phyloP scores from a whole-genome alignment of 2,329 filamentous ascomycete genomes.

The Penicillium sp. region DNA sequence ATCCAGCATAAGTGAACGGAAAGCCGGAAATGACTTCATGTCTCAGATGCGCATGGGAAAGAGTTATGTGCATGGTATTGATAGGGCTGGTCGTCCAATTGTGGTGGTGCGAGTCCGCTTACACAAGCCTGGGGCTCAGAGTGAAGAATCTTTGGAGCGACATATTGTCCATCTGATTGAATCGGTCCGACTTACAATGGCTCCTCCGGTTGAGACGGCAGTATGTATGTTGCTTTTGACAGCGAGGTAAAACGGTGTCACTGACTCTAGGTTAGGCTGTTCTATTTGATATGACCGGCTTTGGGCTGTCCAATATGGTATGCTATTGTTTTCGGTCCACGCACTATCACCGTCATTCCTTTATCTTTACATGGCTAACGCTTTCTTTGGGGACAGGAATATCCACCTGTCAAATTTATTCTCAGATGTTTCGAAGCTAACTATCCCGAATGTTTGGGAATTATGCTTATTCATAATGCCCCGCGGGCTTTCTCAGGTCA shows the following conservation, averaged over 20 bases:
- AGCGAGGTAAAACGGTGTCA: not conserved
- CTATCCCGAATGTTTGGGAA: conserved; percentile 86
- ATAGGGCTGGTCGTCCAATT: conserved; percentile 79
- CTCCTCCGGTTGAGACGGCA: conserved; percentile 80
- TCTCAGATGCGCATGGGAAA: conserved; percentile 84
- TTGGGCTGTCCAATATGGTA: conserved; percentile 91
- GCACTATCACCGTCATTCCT: not conserved
- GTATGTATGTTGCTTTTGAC: conserved; percentile 53
- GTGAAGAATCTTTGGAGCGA: conserved; percentile 74
- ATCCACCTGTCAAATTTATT: conserved; percentile 94
- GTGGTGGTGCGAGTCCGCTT: conserved; percentile 78
- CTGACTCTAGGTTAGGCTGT: conserved; percentile 61
- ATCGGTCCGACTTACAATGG: conserved; percentile 77
- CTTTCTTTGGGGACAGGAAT: conserved; percentile 60
- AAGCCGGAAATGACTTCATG: conserved; percentile 72
- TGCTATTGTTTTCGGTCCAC: conserved; percentile 21
- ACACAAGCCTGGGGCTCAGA: conserved; percentile 82
- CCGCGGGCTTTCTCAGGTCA: conserved; percentile 91
- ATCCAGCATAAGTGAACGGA: conserved; percentile 59
- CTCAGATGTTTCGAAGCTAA: conserved; percentile 98
- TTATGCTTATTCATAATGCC: conserved; percentile 86
- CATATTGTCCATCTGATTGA: conserved; percentile 94
- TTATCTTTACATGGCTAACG: not conserved
- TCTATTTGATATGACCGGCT: conserved; percentile 91
- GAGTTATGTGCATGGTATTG: conserved; percentile 81